phyloP scores from a whole-genome alignment of 140 eudicot species.

The Ambrosia hybrid region DNA sequence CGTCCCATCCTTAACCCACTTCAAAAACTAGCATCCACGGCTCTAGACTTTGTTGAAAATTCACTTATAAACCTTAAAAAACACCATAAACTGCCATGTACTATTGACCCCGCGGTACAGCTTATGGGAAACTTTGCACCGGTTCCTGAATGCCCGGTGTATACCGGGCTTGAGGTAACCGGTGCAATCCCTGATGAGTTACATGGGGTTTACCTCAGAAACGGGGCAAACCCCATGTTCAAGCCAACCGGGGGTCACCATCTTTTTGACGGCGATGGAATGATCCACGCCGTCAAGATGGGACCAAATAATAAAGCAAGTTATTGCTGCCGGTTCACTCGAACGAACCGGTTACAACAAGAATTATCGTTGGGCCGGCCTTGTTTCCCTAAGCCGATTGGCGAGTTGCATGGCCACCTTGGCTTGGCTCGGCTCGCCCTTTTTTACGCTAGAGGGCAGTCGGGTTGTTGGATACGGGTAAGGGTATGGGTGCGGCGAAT shows the following conservation, averaged over 20 bases:
- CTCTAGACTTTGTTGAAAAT: conserved; percentile 48
- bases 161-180: conserved; percentile 47
- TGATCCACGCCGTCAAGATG: conserved; percentile 67
- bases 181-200: conserved; percentile 53
- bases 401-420: conserved; percentile 72
- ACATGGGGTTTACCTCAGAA: conserved; percentile 59
- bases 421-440: conserved; percentile 70
- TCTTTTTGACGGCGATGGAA: conserved; percentile 74
- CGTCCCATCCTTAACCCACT: conserved; percentile 46
- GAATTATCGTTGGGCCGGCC: conserved; percentile 46
- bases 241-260: conserved; percentile 54
- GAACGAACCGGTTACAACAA: conserved; percentile 51
- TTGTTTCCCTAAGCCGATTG: conserved; percentile 71
- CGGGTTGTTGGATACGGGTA: conserved; percentile 42
- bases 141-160: conserved; percentile 67
- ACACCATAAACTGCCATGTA: conserved; percentile 28
- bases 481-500: conserved; percentile 66
- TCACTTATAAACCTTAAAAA: conserved; percentile 36
- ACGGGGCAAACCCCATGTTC: conserved; percentile 64
- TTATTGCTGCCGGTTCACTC: conserved; percentile 61
- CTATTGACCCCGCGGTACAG: conserved; percentile 56
- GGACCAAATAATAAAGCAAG: conserved; percentile 41
- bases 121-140: conserved; percentile 65
- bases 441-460: conserved; percentile 44
- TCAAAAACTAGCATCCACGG: conserved; percentile 56